Base-by-base conservation (phyloP, 2,329 filamentous ascomycete genomes). In the Aureobasidium sp. region DNA sequence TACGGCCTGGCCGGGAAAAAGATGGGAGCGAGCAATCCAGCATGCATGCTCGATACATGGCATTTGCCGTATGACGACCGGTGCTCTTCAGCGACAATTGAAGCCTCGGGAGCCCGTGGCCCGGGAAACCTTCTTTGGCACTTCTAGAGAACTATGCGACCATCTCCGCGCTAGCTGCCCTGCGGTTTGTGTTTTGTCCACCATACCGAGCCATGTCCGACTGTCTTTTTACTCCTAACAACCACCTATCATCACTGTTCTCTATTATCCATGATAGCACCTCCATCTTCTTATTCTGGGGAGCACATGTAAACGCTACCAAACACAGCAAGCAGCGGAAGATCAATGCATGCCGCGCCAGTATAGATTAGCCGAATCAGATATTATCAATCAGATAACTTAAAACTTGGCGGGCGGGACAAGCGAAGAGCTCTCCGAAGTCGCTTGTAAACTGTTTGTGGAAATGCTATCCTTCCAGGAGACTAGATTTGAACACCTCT, bases 331-430 rank as follows among this genome's bases (percentile, higher is more conserved):
- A 44, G 31, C 42, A 58, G 2, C 37, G 12, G 40, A 35, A 29
- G 35, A 54, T 44, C 24, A 19, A 35, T 24, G 53, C 53, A 45
- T 56, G 27, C 53, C 53, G 53, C 53, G 50, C 50, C 42, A 31
- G 37, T 47, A 60, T 52, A 60, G 45, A 60, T 60, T 60, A 27
- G 37, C 37, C 31, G 17, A 33, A 31, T 19, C 45, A 22, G 33
- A 49, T 9, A 44, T 60, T 60, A 58, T 62, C 50, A 56, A 54
- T 49, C 60, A 62, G 60, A 62, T 57, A 62, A 57, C 60, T 60
- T 24, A 60, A 52, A 60, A 6, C 31, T 22, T 47, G 44, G 27
- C 44, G 48, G 12, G 48, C 33, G 17, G 31, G n/a, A 37, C 19
- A 60, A 52, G 45, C 57, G 35, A 60, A 35, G 31, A 59, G 31